phyloP scores from a whole-genome alignment of 2,329 filamentous ascomycete genomes.

The Aspergillus pseudoviridinutans region DNA sequence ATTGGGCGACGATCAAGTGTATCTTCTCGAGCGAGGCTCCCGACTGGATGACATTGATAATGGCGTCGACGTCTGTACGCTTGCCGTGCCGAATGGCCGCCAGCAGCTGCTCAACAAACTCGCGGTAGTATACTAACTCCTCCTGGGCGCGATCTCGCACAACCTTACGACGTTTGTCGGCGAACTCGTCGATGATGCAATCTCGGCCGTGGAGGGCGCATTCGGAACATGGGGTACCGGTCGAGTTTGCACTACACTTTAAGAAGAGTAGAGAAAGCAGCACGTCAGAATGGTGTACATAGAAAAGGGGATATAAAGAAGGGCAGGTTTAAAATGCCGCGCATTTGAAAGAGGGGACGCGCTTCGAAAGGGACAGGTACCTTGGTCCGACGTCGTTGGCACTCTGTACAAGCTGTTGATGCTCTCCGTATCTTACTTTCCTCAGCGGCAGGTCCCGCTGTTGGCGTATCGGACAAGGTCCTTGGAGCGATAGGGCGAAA shows the following conservation, averaged over 20 bases:
- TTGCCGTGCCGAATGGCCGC: conserved; percentile 22
- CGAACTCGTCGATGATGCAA: conserved; percentile 31
- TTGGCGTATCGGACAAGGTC: conserved; percentile 14
- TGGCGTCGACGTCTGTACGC: conserved; percentile 13
- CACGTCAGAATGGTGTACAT: background rate
- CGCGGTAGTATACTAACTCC: conserved; percentile 23
- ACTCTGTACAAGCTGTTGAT: conserved; percentile 36
- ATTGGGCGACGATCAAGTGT: conserved; percentile 4
- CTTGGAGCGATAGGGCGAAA: conserved; percentile 32
- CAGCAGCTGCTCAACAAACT: conserved; percentile 26
- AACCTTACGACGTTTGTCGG: conserved; percentile 37
- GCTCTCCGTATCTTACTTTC: conserved; percentile 32
- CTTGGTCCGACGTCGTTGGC: conserved; percentile 36
- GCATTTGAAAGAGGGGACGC: background rate
- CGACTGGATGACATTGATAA: conserved; percentile 26
- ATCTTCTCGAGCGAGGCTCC: conserved; percentile 18
- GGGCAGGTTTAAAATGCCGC: background rate
- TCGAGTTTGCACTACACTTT: conserved; percentile 27
- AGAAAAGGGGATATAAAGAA: background rate
- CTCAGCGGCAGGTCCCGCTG: conserved; percentile 20
- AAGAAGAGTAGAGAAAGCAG: conserved; percentile 11
- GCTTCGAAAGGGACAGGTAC: conserved; percentile 17
- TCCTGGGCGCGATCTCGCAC: conserved; percentile 27
- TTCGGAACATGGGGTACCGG: conserved; percentile 29
- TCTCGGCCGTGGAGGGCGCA: conserved; percentile 29